These are phyloP conservation scores for Chlamydomonas schloesseri DNA, from an alignment of 139 green algal genomes.

Conservation along the genomic window DNA sequence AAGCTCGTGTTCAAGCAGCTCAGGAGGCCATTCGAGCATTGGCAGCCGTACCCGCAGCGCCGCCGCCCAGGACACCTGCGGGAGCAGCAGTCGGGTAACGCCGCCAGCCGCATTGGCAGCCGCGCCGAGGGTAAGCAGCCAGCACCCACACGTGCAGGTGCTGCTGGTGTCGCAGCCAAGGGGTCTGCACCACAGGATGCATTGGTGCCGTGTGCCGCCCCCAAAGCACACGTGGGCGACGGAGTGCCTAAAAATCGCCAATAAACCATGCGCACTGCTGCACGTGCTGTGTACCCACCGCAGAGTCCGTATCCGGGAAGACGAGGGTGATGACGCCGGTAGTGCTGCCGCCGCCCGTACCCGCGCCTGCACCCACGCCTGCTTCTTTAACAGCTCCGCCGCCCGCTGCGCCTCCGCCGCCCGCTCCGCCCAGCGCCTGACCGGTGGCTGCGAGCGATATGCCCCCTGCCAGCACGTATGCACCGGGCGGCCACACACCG, in stretches of 20 bases:
- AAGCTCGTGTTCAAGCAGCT: slow-evolving; percentile 32
- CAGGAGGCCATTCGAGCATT: not conserved
- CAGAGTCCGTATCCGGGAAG: slow-evolving; percentile 1
- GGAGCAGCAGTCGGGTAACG: too few species aligned
- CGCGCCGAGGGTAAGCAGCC: too few species aligned
- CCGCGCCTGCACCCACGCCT: not conserved
- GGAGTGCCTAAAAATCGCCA: too few species aligned
- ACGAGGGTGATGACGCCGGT: not conserved
- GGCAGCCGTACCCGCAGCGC: not conserved
- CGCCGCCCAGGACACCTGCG: not conserved
- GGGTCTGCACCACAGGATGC: too few species aligned
- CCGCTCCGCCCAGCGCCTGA: not conserved
- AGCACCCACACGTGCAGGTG: too few species aligned
- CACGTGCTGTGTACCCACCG: too few species aligned
- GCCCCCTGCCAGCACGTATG: not conserved
- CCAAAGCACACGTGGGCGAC: too few species aligned
- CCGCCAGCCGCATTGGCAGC: too few species aligned
- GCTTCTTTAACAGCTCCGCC: not conserved
- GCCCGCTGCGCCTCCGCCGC: not conserved
- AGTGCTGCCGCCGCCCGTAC: not conserved
- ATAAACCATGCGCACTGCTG: too few species aligned
- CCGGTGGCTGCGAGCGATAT: not conserved
- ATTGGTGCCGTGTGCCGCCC: too few species aligned
- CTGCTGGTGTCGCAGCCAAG: too few species aligned
- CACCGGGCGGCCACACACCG: too few species aligned